phyloP scores from a whole-genome alignment of 371 early-diverging fungal genomes.

The Mortierella sp. region DNA sequence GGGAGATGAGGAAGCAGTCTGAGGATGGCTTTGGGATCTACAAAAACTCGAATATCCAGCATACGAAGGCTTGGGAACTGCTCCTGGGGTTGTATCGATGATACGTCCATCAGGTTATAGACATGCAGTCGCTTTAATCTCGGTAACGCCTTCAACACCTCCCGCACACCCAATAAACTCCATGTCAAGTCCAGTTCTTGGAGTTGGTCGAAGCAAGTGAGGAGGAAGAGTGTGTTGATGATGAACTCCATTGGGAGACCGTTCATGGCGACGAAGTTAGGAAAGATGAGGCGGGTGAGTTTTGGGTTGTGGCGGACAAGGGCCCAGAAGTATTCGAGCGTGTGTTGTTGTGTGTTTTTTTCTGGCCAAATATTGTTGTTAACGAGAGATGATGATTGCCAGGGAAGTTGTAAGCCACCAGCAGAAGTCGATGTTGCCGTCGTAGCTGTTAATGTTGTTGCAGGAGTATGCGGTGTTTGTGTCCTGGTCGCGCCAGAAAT shows the following conservation, averaged over 20 bases:
- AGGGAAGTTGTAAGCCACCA: no score
- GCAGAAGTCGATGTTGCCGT: no score
- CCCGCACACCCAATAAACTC: not conserved
- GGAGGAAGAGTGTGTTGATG: not conserved
- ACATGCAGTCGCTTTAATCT: not conserved
- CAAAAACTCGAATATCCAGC: no score
- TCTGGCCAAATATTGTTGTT: no score
- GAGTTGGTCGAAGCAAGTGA: not conserved
- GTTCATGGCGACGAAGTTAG: not conserved
- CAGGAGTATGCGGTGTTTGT: no score
- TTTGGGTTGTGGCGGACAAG: not conserved
- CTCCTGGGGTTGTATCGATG: no score
- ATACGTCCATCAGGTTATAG: no score
- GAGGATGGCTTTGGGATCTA: no score
- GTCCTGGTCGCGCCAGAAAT: no score
- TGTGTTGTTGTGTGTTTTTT: not conserved
- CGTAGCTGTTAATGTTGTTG: no score
- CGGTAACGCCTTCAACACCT: not conserved
- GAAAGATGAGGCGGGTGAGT: not conserved
- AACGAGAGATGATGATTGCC: no score
- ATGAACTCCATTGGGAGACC: not conserved
- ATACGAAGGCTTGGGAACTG: not conserved
- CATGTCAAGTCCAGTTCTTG: not conserved
- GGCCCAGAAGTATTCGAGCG: not conserved
- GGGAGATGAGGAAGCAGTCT: no score